Evolutionary conservation across 768 basidiomycete genomes (phyloP).

Genomic region (Naematelia encephala): DNA sequence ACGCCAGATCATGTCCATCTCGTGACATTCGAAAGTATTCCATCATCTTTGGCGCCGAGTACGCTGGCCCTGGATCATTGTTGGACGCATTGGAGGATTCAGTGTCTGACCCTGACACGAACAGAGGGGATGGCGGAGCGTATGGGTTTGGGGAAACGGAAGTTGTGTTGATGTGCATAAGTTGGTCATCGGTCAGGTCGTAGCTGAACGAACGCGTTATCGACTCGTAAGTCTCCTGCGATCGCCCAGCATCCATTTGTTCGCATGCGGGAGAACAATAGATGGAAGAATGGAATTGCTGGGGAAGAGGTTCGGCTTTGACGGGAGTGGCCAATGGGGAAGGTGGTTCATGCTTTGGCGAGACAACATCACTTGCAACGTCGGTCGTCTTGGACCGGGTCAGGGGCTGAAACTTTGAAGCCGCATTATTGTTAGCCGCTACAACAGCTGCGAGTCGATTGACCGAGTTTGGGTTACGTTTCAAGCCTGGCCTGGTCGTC

Average conservation of each 20-base stretch:
- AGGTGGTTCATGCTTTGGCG: slow-evolving; percentile 7
- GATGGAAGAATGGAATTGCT: slow-evolving; percentile 25
- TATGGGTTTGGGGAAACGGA: slow-evolving; percentile 17
- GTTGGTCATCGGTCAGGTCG: slow-evolving; percentile 16
- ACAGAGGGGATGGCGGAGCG: slow-evolving; percentile 43
- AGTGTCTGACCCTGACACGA: slow-evolving; percentile 34
- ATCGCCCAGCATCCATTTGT: slow-evolving; percentile 28
- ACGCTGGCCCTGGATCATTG: slow-evolving; percentile 22
- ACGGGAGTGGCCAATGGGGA: slow-evolving; percentile 5
- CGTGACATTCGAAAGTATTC: slow-evolving; percentile 39
- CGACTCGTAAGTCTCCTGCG: slow-evolving; percentile 25
- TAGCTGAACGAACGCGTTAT: slow-evolving; percentile 26
- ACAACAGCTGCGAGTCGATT: slow-evolving; percentile 36
- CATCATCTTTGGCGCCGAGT: slow-evolving; percentile 35
- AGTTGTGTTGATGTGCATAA: slow-evolving; percentile 10
- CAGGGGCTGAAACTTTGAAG: slow-evolving; percentile 27
- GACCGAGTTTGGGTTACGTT: slow-evolving; percentile 32
- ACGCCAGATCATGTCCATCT: slow-evolving; percentile 39
- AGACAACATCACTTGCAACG: neutral
- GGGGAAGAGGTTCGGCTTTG: neutral
- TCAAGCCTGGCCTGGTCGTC: slow-evolving; percentile 32
- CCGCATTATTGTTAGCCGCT: slow-evolving; percentile 20
- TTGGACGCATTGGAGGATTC: slow-evolving; percentile 25
- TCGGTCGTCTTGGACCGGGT: slow-evolving; percentile 32
- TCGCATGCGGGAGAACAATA: slow-evolving; percentile 42